Percentiles rank a stretch among this genome's conserved stretches.
Conservation (phyloP, 2,329 filamentous ascomycete species). For the Sclerotinia minor region DNA sequence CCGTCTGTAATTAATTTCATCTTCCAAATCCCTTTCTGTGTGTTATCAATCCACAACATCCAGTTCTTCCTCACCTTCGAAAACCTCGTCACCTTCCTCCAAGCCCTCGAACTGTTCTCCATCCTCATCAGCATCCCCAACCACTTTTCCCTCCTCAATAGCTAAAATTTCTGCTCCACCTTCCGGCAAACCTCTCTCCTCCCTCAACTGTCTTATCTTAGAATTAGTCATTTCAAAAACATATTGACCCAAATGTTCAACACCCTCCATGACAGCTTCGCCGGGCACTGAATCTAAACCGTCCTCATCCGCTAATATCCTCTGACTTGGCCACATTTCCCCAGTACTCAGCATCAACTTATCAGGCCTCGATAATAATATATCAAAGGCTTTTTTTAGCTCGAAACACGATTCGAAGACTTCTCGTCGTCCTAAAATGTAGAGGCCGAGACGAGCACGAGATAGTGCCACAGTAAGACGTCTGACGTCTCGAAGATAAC, state of each 20-base stretch:
- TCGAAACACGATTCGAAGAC: slow-evolving; percentile 90
- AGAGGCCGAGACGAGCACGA: slow-evolving; percentile 85
- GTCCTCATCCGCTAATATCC: slow-evolving; percentile 50
- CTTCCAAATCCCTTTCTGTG: background rate
- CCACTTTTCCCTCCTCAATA: slow-evolving; percentile 4
- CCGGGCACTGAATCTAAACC: slow-evolving; percentile 50
- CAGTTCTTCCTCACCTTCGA: slow-evolving; percentile 3
- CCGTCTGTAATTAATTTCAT: background rate
- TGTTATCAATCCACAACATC: slow-evolving; percentile 7
- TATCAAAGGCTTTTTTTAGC: slow-evolving; percentile 80
- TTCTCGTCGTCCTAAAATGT: slow-evolving; percentile 83
- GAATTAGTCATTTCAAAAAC: slow-evolving; percentile 89
- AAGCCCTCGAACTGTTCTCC: background rate
- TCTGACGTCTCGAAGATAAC: slow-evolving; percentile 90
- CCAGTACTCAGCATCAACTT: slow-evolving; percentile 79
- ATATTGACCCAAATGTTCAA: slow-evolving; percentile 94
- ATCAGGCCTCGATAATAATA: slow-evolving; percentile 74
- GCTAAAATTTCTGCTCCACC: slow-evolving; percentile 7
- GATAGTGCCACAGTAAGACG: slow-evolving; percentile 93
- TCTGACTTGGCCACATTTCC: slow-evolving; percentile 76
- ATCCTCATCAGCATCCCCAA: slow-evolving; percentile 7
- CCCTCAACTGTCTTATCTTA: slow-evolving; percentile 40
- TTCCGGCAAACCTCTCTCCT: slow-evolving; percentile 36
- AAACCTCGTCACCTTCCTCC: background rate
- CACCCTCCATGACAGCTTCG: slow-evolving; percentile 76